Evolutionary conservation across 306 rosid species (phyloP).

Genomic region (Gastrolobium villosum): DNA sequence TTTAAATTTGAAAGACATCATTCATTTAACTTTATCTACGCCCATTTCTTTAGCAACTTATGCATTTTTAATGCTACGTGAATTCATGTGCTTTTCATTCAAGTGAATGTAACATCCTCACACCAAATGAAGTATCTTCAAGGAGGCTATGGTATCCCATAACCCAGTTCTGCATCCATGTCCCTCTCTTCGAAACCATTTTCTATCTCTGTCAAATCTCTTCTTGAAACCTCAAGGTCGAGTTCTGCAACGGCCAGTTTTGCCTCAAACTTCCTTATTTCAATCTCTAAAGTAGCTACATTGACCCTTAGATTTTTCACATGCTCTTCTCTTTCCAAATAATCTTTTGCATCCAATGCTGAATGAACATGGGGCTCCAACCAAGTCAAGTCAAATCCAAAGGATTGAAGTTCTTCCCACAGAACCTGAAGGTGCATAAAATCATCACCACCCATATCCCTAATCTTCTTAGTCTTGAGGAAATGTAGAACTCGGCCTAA

Average conservation of each 20-base stretch:
- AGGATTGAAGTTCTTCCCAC: conserved; percentile 48
- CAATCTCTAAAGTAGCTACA: conserved; percentile 30
- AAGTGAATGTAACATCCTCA: too few species aligned
- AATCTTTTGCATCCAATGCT: conserved; percentile 38
- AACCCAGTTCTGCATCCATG: conserved; percentile 46
- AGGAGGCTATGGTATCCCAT: conserved; percentile 23
- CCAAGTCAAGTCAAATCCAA: conserved; percentile 47
- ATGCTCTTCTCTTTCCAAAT: conserved; percentile 30
- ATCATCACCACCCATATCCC: conserved; percentile 9
- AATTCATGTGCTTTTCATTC: too few species aligned
- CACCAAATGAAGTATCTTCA: background rate
- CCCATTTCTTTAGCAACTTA: too few species aligned
- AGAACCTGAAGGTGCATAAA: conserved; percentile 33
- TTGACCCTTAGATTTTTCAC: conserved; percentile 12
- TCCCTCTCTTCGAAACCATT: conserved; percentile 30
- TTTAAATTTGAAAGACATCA: too few species aligned
- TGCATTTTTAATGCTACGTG: too few species aligned
- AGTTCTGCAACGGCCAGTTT: conserved; percentile 10
- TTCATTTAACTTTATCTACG: too few species aligned
- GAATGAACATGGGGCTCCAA: conserved; percentile 49
- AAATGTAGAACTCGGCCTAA: conserved; percentile 48
- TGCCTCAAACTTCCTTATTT: conserved; percentile 26
- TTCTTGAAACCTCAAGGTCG: conserved; percentile 11
- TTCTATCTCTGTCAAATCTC: conserved; percentile 3
- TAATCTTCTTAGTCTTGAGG: conserved; percentile 42